Percentiles rank a stretch among this genome's conserved stretches.
Evolutionary conservation across 2,329 filamentous ascomycete species (phyloP).

Genomic region (Colletotrichum echinochloae): DNA sequence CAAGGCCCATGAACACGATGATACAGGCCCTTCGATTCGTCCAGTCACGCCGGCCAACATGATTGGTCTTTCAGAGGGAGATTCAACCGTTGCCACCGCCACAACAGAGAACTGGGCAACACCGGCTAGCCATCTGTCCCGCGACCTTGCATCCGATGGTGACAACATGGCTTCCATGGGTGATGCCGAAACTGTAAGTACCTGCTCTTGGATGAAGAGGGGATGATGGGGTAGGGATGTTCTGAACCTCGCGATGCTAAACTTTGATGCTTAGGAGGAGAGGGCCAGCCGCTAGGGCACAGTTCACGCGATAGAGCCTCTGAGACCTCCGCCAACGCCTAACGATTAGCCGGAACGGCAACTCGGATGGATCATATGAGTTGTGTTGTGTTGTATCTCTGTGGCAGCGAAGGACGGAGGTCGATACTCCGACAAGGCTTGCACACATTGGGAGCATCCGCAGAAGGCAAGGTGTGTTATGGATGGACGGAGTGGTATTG

Average conservation of each 20-base stretch:
- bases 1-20: background rate
- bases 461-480: constrained; percentile 21
- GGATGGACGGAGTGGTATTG: constrained; percentile 19
- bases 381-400: background rate
- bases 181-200: background rate
- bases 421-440: background rate
- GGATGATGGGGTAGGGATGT: background rate
- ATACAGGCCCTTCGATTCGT: constrained; percentile 1
- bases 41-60: constrained; percentile 35
- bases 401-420: background rate
- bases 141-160: constrained; percentile 8
- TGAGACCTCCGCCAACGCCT: background rate
- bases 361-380: background rate
- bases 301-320: background rate
- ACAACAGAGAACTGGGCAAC: constrained; percentile 36
- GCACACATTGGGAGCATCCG: constrained; percentile 9
- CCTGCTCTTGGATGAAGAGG: background rate
- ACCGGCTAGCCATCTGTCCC: constrained; percentile 35
- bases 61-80: background rate
- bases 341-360: background rate
- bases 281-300: too few species aligned
- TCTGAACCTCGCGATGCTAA: background rate
- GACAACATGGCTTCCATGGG: background rate
- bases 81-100: constrained; percentile 22
- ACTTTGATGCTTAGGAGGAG: background rate